A percentile compares a stretch with the other conserved stretches of the same genome.
Evolutionary conservation across 768 basidiomycete species (phyloP).

Genomic region (Suillus hirtellus): DNA sequence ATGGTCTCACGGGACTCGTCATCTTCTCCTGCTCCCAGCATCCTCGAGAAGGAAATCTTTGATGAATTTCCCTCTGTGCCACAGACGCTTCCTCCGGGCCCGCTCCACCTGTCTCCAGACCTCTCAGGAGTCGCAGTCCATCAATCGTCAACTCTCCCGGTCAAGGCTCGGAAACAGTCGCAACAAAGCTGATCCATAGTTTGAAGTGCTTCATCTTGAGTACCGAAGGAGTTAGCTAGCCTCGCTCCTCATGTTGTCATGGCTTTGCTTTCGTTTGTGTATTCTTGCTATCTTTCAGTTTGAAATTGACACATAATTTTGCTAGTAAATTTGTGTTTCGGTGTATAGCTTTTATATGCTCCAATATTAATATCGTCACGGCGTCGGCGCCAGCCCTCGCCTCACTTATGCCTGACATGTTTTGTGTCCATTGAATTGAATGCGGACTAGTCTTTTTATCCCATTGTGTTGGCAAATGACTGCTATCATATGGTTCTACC

Average conservation of each 20-base stretch:
- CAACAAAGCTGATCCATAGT: slow-evolving; percentile 25
- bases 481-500: too few species aligned
- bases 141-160: slow-evolving; percentile 27
- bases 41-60: slow-evolving; percentile 59
- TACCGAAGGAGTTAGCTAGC: slow-evolving; percentile 6
- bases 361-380: too few species aligned
- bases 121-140: slow-evolving; percentile 15
- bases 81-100: slow-evolving; percentile 41
- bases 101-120: slow-evolving; percentile 19
- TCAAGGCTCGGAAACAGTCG: slow-evolving; percentile 28
- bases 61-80: slow-evolving; percentile 78
- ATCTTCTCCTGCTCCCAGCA: slow-evolving; percentile 40
- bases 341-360: neutral
- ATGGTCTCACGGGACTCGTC: slow-evolving; percentile 45
- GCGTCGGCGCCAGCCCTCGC: too few species aligned
- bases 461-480: too few species aligned
- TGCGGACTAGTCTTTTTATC: too few species aligned
- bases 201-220: slow-evolving; percentile 14
- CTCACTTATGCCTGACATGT: too few species aligned
- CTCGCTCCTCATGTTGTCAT: neutral
- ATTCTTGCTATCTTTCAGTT: slow-evolving; percentile 4
- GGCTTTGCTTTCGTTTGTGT: slow-evolving; percentile 3
- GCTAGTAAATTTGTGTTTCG: neutral
- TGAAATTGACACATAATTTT: neutral
- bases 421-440: too few species aligned